Conservation (phyloP, 2,329 filamentous ascomycete species). For the Xylariaceae sp. region DNA sequence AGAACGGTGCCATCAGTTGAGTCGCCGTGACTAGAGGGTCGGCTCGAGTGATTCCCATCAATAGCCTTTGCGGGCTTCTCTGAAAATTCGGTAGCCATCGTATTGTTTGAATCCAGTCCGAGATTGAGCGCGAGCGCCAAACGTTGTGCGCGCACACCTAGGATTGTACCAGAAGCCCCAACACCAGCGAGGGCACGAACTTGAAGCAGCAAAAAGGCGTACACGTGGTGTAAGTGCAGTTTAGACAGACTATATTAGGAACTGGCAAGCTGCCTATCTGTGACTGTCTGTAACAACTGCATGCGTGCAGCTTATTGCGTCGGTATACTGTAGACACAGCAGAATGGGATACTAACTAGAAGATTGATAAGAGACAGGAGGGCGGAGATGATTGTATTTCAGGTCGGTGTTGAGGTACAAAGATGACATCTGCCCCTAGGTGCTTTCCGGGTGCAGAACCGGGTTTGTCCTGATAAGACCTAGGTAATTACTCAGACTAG, state of each 20-base stretch:
- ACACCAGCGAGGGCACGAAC: too few species aligned
- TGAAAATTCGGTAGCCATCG: conserved; percentile 34
- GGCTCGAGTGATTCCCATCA: conserved; percentile 35
- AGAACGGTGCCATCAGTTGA: conserved; percentile 39
- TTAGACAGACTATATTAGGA: background rate
- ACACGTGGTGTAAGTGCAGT: too few species aligned
- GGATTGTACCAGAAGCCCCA: too few species aligned
- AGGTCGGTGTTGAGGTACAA: too few species aligned
- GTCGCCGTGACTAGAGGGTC: conserved; percentile 45
- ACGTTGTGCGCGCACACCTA: too few species aligned
- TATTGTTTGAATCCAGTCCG: background rate
- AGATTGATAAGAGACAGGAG: background rate
- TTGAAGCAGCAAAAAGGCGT: too few species aligned
- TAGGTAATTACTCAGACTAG: background rate
- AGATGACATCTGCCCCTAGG: too few species aligned
- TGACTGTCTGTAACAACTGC: background rate
- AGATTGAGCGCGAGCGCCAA: conserved; percentile 2
- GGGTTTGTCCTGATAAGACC: background rate
- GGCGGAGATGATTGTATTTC: conserved; percentile 15
- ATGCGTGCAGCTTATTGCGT: conserved; percentile 1
- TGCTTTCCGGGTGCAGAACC: too few species aligned
- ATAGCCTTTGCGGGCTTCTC: conserved; percentile 39
- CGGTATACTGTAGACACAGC: conserved; percentile 5
- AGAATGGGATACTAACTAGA: background rate
- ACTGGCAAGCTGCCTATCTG: conserved; percentile 6